Percentiles rank a stretch among this genome's conserved stretches.
Conservation (phyloP, 192 early-diverging fungal genomes). For the Linnemannia elongata region DNA sequence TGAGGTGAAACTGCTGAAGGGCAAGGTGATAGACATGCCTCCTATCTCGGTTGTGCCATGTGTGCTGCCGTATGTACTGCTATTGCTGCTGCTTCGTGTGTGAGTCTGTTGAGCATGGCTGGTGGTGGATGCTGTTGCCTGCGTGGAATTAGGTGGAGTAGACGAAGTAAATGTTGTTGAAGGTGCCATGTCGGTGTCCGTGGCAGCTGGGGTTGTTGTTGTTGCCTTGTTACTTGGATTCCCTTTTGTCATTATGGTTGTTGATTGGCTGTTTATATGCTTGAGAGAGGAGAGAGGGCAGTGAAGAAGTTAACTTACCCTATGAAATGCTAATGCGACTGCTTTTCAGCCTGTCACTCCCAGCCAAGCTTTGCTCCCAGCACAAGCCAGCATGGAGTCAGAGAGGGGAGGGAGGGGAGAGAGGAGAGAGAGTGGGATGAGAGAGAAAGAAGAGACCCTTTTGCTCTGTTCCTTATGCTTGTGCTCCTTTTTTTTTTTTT, state of each 20-base stretch:
- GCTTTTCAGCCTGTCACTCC: too few species aligned
- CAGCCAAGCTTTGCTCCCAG: too few species aligned
- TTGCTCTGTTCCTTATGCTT: neutral
- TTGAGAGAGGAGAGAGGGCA: neutral
- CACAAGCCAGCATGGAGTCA: too few species aligned
- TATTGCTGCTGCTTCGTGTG: neutral
- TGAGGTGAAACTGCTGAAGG: conserved; percentile 13
- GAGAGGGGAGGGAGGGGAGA: too few species aligned
- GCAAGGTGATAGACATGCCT: conserved; percentile 1
- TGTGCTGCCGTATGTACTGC: neutral
- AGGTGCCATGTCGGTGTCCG: neutral
- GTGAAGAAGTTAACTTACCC: too few species aligned
- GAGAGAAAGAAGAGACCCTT: too few species aligned
- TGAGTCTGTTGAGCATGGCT: too few species aligned
- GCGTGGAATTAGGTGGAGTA: neutral
- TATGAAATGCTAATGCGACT: too few species aligned
- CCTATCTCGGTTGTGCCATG: conserved; percentile 1
- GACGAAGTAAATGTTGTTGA: neutral
- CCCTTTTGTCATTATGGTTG: neutral
- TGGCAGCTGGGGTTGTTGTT: neutral
- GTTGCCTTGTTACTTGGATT: neutral
- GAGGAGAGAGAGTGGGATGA: too few species aligned
- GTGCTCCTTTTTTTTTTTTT: neutral
- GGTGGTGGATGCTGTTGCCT: neutral
- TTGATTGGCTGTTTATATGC: neutral